Evolutionary conservation across 306 rosid genomes (phyloP).

Genomic region (Psophocarpus tetragonolobus): DNA sequence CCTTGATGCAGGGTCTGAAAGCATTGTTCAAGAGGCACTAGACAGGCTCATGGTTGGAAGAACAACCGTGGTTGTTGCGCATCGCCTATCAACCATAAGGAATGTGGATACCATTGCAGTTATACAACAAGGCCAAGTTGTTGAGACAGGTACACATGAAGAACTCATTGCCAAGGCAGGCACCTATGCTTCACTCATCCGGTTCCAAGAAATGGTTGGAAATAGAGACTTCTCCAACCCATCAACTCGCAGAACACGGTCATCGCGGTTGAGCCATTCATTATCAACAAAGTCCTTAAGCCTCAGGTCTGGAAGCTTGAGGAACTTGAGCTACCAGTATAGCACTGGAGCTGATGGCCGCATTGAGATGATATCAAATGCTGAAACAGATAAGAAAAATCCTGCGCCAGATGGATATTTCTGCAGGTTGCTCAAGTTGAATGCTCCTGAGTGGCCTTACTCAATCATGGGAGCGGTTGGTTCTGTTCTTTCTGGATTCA

Average conservation of each 20-base stretch:
- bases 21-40: constrained; percentile 97
- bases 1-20: constrained; percentile 91
- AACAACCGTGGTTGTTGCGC: constrained; percentile 94
- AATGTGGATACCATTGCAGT: constrained; percentile 92
- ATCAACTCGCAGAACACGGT: constrained; percentile 78
- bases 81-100: constrained; percentile 87
- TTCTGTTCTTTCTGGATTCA: constrained; percentile 88
- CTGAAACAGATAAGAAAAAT: constrained; percentile 82
- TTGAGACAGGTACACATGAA: constrained; percentile 97
- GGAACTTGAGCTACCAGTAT: constrained; percentile 89
- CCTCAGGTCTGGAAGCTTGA: constrained; percentile 86
- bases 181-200: constrained; percentile 82
- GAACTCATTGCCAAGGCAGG: constrained; percentile 81
- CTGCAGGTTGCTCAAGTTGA: constrained; percentile 73
- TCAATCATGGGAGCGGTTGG: constrained; percentile 97
- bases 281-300: constrained; percentile 90
- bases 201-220: constrained; percentile 95
- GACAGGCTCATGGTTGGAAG: constrained; percentile 96
- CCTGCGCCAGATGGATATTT: constrained; percentile 89
- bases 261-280: constrained; percentile 88
- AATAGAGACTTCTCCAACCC: constrained; percentile 87
- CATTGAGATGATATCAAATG: constrained; percentile 96
- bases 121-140: constrained; percentile 93
- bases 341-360: constrained; percentile 98
- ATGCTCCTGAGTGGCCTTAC: constrained; percentile 99